A percentile compares a stretch with the other conserved stretches of the same genome.
These are phyloP conservation scores for Acacia crassicarpa DNA, from an alignment of 306 rosid species.

Conservation along the genomic window DNA sequence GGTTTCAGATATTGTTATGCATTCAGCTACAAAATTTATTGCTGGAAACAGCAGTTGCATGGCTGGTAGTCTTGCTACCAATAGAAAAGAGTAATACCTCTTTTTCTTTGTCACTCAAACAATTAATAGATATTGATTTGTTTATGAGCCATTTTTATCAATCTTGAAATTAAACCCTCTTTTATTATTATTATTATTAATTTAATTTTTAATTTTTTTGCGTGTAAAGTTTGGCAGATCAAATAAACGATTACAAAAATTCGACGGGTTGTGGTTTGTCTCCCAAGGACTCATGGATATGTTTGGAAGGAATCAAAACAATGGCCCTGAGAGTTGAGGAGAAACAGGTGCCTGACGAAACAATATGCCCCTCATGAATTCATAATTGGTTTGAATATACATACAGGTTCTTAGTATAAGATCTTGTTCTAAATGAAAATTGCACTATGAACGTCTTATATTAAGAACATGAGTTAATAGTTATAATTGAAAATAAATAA, in stretches of 20 bases:
- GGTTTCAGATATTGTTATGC: constrained; percentile 58
- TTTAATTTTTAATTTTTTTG: neutral
- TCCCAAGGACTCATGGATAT: neutral
- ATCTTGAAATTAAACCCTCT: neutral
- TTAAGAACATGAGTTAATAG: no score
- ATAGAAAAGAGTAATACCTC: constrained; percentile 48
- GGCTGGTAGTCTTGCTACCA: constrained; percentile 64
- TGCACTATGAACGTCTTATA: no score
- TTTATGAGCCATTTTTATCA: neutral
- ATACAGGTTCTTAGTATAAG: no score
- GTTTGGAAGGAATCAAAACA: neutral
- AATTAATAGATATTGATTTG: neutral
- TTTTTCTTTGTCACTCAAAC: neutral
- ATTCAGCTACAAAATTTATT: constrained; percentile 67
- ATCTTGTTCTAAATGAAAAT: no score
- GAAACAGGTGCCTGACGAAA: neutral
- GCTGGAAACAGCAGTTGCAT: constrained; percentile 66
- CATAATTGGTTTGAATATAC: no score
- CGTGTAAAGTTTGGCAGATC: neutral
- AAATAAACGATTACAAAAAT: no score
- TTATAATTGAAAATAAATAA: no score
- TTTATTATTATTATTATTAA: no score
- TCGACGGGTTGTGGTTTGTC: neutral
- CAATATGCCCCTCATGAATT: no score
- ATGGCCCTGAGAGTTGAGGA: neutral